These are phyloP conservation scores for Ganoderma meredithae DNA, from an alignment of 1,284 basidiomycete genomes.

Conservation along the genomic window DNA sequence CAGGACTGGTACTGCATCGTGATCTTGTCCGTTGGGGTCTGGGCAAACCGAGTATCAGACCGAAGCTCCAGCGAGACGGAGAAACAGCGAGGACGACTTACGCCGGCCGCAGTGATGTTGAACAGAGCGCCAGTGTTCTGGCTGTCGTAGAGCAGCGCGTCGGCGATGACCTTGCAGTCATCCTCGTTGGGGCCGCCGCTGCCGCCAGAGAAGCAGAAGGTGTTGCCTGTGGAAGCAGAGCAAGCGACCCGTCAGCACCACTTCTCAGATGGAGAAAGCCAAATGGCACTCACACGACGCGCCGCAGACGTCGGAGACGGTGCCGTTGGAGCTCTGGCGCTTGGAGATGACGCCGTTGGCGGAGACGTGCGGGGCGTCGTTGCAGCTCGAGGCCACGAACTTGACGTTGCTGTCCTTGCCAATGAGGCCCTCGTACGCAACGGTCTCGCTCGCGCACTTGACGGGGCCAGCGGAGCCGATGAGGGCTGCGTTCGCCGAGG, in stretches of 20 bases:
- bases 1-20: slow-evolving; percentile 40
- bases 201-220: slow-evolving; percentile 51
- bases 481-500: slow-evolving; percentile 25
- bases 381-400: slow-evolving; percentile 43
- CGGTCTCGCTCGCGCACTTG: slow-evolving; percentile 30
- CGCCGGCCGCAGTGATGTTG: slow-evolving; percentile 28
- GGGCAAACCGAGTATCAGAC: slow-evolving; percentile 1
- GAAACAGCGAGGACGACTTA: slow-evolving; percentile 4
- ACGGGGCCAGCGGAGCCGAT: slow-evolving; percentile 15
- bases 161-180: slow-evolving; percentile 56
- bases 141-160: slow-evolving; percentile 53
- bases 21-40: slow-evolving; percentile 33
- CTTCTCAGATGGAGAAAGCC: not conserved
- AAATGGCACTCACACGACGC: slow-evolving; percentile 44
- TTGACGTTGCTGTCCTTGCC: slow-evolving; percentile 48
- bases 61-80: not conserved
- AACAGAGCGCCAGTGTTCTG: slow-evolving; percentile 50
- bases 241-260: not conserved
- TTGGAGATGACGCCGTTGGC: slow-evolving; percentile 20
- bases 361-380: slow-evolving; percentile 26
- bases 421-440: slow-evolving; percentile 42
- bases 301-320: slow-evolving; percentile 48
- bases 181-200: slow-evolving; percentile 55
- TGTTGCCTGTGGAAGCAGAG: slow-evolving; percentile 41
- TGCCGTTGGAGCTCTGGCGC: slow-evolving; percentile 23